Evolutionary conservation across 345 rosid genomes (phyloP), one percentile per base, ranked within the genome.

Genomic region (Nasturtium officinale): DNA sequence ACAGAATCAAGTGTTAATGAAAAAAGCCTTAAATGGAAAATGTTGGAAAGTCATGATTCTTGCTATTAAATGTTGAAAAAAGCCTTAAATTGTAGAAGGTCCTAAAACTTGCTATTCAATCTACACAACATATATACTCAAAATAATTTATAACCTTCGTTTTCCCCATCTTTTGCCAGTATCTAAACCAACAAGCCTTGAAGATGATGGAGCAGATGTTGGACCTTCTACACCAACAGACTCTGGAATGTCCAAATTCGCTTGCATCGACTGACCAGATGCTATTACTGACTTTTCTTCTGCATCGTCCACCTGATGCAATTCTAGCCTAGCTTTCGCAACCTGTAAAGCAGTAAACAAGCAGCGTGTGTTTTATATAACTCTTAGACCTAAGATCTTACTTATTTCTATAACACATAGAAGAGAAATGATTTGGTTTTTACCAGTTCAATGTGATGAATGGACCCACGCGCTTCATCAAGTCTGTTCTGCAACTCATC

Each of bases 381-480:
- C 9, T n/a, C 3, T 15, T 29, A 20, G n/a, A 6, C 38, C 16
- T 32, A 0, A 25, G 43, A 47, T 71, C 37, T 28, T 9, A 10
- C 63, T 16, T 61, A 37, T 26, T 45, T 61, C 37, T 32, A 23
- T 17, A 43, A 61, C 76, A 59, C 38, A 68, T 6, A 18, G 65
- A 71, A 35, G 53, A 61, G 46, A 54, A 25, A 59, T 35, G 29
- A 17, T 40, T 52, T 42, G 48, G 47, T 26, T 15, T 72, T 77
- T 40, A 94, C 98, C 77, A 91, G 80, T 82, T 90, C 98, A 73
- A 91, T 80, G 77, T 95, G 99, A 78, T 87, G 84, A 16, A 90
- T 86, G 12, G 99, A 91, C 51, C 98, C 87, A 52, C 80, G 89
- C 9, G 98, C 91, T 81, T 95, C 97, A n/a, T 87, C 89, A 37